Conservation (phyloP, 306 rosid genomes). For the Vigna trinervia region DNA sequence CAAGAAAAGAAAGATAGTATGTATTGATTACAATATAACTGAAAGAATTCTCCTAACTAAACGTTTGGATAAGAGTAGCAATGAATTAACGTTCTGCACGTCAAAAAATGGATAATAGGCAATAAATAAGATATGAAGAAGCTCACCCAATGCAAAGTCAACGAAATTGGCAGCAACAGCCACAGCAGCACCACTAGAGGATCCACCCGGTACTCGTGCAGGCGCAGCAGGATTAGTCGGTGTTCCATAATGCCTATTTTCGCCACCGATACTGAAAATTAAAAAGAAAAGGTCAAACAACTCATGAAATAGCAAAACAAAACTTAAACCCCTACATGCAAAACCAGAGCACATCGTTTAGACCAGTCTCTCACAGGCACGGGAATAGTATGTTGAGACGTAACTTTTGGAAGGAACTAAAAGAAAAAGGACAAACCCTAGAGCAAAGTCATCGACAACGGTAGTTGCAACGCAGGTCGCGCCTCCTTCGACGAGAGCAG, state of each 20-base stretch:
- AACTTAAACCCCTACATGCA: neutral
- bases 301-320: neutral
- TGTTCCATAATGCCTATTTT: constrained; percentile 80
- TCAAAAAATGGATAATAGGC: neutral
- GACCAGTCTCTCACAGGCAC: neutral
- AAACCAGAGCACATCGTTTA: too few species aligned
- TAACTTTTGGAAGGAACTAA: neutral
- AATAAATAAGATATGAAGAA: constrained; percentile 28
- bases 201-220: constrained; percentile 82
- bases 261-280: constrained; percentile 73
- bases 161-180: constrained; percentile 90
- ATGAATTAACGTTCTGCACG: neutral
- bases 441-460: constrained; percentile 72
- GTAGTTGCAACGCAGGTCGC: constrained; percentile 89
- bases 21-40: neutral
- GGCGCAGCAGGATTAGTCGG: constrained; percentile 85
- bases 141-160: constrained; percentile 88
- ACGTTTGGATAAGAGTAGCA: neutral
- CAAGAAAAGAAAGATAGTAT: neutral
- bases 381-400: neutral
- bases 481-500: constrained; percentile 85
- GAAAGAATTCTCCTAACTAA: neutral
- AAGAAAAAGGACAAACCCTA: constrained; percentile 58
- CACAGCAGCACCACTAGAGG: constrained; percentile 94
- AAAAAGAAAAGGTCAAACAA: too few species aligned